Percentiles rank a stretch among this genome's conserved stretches.
Conservation (phyloP, 2,329 filamentous ascomycete genomes). For the Fusarium anthophilum region DNA sequence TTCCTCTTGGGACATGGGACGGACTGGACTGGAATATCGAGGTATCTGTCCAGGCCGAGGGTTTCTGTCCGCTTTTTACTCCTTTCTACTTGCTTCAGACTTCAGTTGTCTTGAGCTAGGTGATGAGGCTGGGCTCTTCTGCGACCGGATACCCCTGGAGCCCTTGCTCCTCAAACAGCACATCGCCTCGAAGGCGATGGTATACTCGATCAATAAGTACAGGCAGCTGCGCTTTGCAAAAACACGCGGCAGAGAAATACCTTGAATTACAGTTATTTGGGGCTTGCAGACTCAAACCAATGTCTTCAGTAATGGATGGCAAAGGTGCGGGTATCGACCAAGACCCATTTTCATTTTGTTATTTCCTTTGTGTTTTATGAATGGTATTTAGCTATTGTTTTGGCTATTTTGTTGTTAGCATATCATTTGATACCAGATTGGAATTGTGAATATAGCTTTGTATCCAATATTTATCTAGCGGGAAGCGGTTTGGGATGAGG, state of each 20-base stretch:
- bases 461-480: slow-evolving; percentile 9
- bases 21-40: slow-evolving; percentile 13
- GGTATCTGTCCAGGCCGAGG: slow-evolving; percentile 17
- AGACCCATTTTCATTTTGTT: background rate
- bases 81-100: slow-evolving; percentile 11
- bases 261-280: background rate
- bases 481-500: slow-evolving; percentile 5
- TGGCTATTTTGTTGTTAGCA: slow-evolving; percentile 5
- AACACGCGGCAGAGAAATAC: background rate
- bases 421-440: slow-evolving; percentile 34
- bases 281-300: background rate
- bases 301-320: background rate
- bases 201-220: background rate
- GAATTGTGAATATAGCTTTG: slow-evolving; percentile 18
- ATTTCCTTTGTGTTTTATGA: background rate
- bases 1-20: slow-evolving; percentile 4
- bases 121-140: slow-evolving; percentile 12
- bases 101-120: background rate
- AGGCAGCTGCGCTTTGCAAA: background rate
- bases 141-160: slow-evolving; percentile 12
- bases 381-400: background rate
- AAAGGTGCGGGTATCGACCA: background rate
- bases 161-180: slow-evolving; percentile 26
- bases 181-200: slow-evolving; percentile 14
- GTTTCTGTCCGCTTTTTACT: slow-evolving; percentile 11